phyloP scores from a whole-genome alignment of 2,329 filamentous ascomycete species.

The Arachnopeziza araneosa region DNA sequence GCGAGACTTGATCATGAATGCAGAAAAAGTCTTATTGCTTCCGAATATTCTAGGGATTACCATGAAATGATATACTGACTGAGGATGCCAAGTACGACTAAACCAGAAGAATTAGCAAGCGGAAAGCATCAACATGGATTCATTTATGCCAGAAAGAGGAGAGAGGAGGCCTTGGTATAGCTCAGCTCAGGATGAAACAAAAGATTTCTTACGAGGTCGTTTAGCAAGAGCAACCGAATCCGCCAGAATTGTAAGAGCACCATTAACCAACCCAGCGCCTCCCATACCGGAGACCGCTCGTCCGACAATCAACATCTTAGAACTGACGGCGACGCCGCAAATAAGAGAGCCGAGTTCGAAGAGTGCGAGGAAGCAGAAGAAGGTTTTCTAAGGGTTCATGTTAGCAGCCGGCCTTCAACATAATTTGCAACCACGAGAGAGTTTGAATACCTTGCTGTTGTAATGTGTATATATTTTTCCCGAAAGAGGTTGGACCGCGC shows the following conservation, averaged over 20 bases:
- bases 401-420: too few species aligned
- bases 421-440: too few species aligned
- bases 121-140: neutral
- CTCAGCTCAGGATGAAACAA: neutral
- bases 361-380: slow-evolving; percentile 33
- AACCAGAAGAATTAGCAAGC: neutral
- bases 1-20: neutral
- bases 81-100: neutral
- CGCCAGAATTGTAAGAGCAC: slow-evolving; percentile 46
- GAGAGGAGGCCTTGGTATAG: too few species aligned
- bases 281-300: slow-evolving; percentile 49
- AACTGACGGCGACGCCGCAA: slow-evolving; percentile 44
- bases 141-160: neutral
- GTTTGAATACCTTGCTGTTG: slow-evolving; percentile 24
- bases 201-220: neutral
- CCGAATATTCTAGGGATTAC: neutral
- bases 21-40: neutral
- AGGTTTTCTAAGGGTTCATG: neutral
- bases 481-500: neutral
- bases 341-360: slow-evolving; percentile 52
- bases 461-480: slow-evolving; percentile 20
- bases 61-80: neutral
- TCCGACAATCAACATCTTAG: slow-evolving; percentile 48
- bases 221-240: slow-evolving; percentile 20
- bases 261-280: slow-evolving; percentile 45